Percentiles rank a stretch among this genome's conserved stretches.
These are phyloP conservation scores for Calocybe gangraenosa DNA, from an alignment of 768 basidiomycete genomes.

Conservation along the genomic window DNA sequence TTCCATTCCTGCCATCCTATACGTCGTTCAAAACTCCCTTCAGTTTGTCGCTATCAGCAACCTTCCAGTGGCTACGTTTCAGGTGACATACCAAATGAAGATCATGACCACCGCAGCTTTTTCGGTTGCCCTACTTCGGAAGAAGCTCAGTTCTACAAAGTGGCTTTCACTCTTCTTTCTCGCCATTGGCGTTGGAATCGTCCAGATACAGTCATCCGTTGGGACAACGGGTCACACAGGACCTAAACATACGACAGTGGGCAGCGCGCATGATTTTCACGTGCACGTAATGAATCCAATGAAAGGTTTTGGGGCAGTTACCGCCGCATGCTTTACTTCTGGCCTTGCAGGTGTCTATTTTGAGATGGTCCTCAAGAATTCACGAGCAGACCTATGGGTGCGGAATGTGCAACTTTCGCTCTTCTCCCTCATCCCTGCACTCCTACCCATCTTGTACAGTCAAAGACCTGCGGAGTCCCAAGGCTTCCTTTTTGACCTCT, in stretches of 20 bases:
- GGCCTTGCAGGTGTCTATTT: conserved; percentile 92
- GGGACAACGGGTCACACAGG: conserved; percentile 16
- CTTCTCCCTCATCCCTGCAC: conserved; percentile 87
- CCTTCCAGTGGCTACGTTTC: conserved; percentile 94
- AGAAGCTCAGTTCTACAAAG: conserved; percentile 64
- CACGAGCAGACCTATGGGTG: conserved; percentile 82
- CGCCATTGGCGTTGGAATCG: conserved; percentile 89
- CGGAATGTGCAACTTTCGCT: conserved; percentile 87
- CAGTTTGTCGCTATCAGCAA: conserved; percentile 97
- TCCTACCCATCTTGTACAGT: conserved; percentile 71
- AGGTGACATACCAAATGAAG: conserved; percentile 98
- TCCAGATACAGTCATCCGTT: conserved; percentile 79
- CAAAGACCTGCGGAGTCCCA: conserved; percentile 36
- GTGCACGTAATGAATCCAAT: conserved; percentile 78
- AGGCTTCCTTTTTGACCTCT: conserved; percentile 54
- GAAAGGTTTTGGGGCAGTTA: conserved; percentile 80
- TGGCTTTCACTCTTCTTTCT: conserved; percentile 89
- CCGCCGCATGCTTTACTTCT: conserved; percentile 83
- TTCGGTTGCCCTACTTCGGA: conserved; percentile 80
- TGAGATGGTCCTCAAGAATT: conserved; percentile 88
- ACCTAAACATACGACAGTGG: conserved; percentile 41
- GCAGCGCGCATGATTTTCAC: conserved; percentile 66
- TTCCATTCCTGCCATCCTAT: conserved; percentile 92
- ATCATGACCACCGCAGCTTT: conserved; percentile 95
- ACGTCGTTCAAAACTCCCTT: conserved; percentile 93